Conservation (phyloP, 2,329 filamentous ascomycete species). For the Truncatella angustata region DNA sequence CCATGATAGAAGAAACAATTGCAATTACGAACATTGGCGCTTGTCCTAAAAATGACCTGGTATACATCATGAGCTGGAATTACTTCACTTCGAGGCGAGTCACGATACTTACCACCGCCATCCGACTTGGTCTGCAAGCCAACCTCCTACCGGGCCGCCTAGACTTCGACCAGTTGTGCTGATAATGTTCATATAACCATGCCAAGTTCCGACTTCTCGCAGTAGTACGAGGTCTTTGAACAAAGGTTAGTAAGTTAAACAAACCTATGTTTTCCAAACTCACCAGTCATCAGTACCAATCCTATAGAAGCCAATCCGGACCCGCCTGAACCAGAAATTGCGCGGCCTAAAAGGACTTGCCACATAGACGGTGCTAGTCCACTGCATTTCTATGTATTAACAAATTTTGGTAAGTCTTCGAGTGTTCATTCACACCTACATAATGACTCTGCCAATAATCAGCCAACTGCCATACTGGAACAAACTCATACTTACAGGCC, state of each 20-base stretch:
- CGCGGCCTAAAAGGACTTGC: conserved; percentile 48
- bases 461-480: background rate
- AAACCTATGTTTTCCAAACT: background rate
- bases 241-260: background rate
- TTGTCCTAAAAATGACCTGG: conserved; percentile 61
- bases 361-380: conserved; percentile 45
- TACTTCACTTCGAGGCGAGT: too few relatives aligned
- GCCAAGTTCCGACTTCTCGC: conserved; percentile 52
- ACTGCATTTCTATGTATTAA: conserved; percentile 21
- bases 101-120: conserved; percentile 68
- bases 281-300: conserved; percentile 51
- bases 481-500: conserved; percentile 38
- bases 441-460: background rate
- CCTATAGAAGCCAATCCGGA: conserved; percentile 51
- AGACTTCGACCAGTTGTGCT: conserved; percentile 50
- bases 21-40: conserved; percentile 51
- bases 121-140: conserved; percentile 59
- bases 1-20: conserved; percentile 34
- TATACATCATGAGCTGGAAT: conserved; percentile 42
- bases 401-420: too few relatives aligned
- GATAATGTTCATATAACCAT: conserved; percentile 45
- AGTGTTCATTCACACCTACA: too few relatives aligned
- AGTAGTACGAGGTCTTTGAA: conserved; percentile 47
- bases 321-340: conserved; percentile 50
- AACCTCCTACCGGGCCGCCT: conserved; percentile 58